Evolutionary conservation across 2,329 filamentous ascomycete genomes (phyloP).

Genomic region (Sclerotinia borealis): DNA sequence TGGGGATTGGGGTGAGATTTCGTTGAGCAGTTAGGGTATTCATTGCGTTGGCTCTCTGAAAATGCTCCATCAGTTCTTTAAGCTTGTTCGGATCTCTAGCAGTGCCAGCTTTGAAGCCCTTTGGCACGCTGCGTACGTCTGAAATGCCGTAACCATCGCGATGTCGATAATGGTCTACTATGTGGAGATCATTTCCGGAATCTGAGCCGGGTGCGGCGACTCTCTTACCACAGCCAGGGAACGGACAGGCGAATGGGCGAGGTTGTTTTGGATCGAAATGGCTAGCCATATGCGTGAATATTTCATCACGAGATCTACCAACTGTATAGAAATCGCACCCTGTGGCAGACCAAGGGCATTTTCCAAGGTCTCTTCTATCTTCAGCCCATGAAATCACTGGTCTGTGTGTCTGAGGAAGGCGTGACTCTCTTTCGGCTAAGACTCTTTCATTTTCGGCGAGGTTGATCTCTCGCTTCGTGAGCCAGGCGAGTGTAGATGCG

Average conservation of each 20-base stretch:
- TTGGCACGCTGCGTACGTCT: background rate
- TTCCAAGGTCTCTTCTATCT: background rate
- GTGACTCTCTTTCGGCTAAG: background rate
- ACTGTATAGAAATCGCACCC: background rate
- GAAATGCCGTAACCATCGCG: background rate
- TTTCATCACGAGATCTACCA: background rate
- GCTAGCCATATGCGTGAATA: background rate
- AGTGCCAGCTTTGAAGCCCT: background rate
- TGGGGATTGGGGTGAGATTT: background rate
- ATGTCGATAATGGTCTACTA: constrained; percentile 2
- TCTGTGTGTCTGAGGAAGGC: background rate
- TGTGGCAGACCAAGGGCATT: background rate
- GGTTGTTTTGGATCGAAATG: background rate
- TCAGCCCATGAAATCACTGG: background rate
- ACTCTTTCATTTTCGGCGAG: background rate
- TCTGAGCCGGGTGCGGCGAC: background rate
- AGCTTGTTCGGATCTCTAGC: background rate
- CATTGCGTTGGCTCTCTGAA: background rate
- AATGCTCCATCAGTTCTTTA: background rate
- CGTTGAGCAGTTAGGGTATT: background rate
- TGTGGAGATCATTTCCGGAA: background rate
- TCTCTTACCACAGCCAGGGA: background rate
- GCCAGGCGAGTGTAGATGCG: background rate
- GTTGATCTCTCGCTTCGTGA: background rate
- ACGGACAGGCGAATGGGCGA: background rate